Evolutionary conservation across 2,329 filamentous ascomycete species (phyloP).

Genomic region (Cadophora malorum): DNA sequence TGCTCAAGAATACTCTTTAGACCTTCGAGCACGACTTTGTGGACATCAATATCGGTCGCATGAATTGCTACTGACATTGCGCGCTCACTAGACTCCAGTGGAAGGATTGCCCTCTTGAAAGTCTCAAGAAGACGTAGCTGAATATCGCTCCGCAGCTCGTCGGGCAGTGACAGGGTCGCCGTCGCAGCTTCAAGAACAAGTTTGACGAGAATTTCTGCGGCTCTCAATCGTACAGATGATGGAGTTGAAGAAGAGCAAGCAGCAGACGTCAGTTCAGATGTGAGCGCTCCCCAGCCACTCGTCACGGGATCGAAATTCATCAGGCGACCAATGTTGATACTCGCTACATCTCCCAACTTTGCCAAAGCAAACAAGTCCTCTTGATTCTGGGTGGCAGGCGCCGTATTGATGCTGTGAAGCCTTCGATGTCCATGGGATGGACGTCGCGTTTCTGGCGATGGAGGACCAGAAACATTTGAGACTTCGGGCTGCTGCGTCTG

Average conservation of each 20-base stretch:
- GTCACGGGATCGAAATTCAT: constrained; percentile 68
- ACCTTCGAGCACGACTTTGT: constrained; percentile 79
- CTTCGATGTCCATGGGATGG: constrained; percentile 45
- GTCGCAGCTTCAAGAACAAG: constrained; percentile 64
- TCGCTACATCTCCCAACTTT: constrained; percentile 75
- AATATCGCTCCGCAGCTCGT: constrained; percentile 62
- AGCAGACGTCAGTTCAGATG: constrained; percentile 57
- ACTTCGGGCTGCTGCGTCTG: constrained; percentile 31
- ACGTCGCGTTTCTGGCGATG: constrained; percentile 36
- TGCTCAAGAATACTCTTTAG: constrained; percentile 85
- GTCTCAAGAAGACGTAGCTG: constrained; percentile 76
- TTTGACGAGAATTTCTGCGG: constrained; percentile 68
- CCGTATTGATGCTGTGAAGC: constrained; percentile 54
- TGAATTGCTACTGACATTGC: constrained; percentile 63
- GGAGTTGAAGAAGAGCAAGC: constrained; percentile 56
- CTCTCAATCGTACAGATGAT: constrained; percentile 61
- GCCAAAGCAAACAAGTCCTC: constrained; percentile 72
- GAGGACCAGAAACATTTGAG: constrained; percentile 39
- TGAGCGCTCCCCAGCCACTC: constrained; percentile 79
- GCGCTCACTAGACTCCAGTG: constrained; percentile 61
- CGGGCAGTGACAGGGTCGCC: constrained; percentile 59
- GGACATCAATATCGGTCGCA: constrained; percentile 76
- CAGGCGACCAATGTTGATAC: constrained; percentile 77
- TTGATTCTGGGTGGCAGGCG: constrained; percentile 59
- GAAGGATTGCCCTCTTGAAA: constrained; percentile 64